Base-by-base conservation (phyloP, 352 stramenopile species). In the Hyaloperonospora arabidopsidis region DNA sequence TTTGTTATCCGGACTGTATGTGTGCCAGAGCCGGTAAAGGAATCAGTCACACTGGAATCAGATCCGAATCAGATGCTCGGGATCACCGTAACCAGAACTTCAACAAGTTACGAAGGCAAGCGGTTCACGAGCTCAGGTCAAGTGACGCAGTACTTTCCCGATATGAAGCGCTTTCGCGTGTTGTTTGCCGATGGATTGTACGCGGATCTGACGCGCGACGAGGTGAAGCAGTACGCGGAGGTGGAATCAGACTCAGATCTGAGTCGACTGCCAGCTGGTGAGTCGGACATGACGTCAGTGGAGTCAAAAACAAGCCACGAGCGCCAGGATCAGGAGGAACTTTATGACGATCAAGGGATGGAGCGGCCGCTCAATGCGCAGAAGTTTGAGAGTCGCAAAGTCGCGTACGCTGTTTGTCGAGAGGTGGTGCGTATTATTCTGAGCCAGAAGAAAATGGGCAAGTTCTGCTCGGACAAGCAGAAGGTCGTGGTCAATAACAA, bases 401-500 rank as follows among this genome's bases (percentile, higher is more conserved):
- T 52, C 0, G 78, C 75, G 15, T 86, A 84, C 50, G 59, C 60
- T 2, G 72, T 85, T 2, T 54, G 76, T 19, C 61, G 74, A 32
- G 69, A 84, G 34, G 64, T 86, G 43, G 48, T 88, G 21, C 46
- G 55, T 1, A 71, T 77, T 13, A 74, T 88, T 35, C 14, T 88
- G 25, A 72, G 55, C 8, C 78, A 88, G 50, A 72, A 74, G 45
- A 68, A 63, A 15, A 63, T 78, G 43, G 68, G 70, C 38, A 70
- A 70, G 45, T 46, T 65, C 36, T 66, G 65, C 21, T 71, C 71
- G 0, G 75, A 86, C 43, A 82, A 85, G 60, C 78, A 86, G 44
- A 59, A 72, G 14, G 52, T 66, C 4, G 54, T 82, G 5, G 49
- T 88, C n/a, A 68, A 66, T 49, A 88, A 88, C 55, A 73, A 82